phyloP scores from a whole-genome alignment of 2,329 filamentous ascomycete species.

The Hymenoscyphus repandus region DNA sequence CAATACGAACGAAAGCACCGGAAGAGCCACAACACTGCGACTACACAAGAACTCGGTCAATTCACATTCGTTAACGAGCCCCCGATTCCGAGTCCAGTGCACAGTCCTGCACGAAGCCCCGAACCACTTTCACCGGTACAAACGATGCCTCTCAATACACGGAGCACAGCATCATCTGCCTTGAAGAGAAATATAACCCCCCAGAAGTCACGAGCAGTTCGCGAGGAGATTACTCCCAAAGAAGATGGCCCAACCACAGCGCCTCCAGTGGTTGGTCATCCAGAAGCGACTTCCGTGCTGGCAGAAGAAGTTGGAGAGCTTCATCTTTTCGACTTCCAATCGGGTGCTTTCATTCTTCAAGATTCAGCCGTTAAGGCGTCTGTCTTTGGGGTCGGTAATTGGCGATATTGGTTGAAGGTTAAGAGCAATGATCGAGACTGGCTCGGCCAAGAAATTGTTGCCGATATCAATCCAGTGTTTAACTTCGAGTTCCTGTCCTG shows the following conservation, averaged over 20 bases:
- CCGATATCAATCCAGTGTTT: conserved; percentile 96
- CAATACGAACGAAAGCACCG: conserved; percentile 97
- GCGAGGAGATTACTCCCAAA: conserved; percentile 26
- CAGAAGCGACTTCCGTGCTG: conserved; percentile 67
- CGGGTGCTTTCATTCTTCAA: conserved; percentile 78
- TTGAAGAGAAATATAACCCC: conserved; percentile 37
- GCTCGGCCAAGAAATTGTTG: conserved; percentile 78
- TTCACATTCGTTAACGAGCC: conserved; percentile 71
- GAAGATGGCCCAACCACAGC: conserved; percentile 50
- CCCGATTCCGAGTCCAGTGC: conserved; percentile 48
- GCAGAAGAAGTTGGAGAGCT: conserved; percentile 75
- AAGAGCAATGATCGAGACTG: conserved; percentile 70
- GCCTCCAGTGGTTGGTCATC: conserved; percentile 54
- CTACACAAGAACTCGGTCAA: conserved; percentile 71
- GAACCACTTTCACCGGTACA: conserved; percentile 31
- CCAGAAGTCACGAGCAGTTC: conserved; percentile 11
- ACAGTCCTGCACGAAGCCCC: conserved; percentile 53
- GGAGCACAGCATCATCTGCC: conserved; percentile 39
- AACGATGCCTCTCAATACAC: conserved; percentile 19
- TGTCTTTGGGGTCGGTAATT: conserved; percentile 73
- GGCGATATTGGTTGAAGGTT: conserved; percentile 95
- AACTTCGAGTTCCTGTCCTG: conserved; percentile 99
- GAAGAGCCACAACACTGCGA: conserved; percentile 72
- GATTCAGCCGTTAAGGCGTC: conserved; percentile 69
- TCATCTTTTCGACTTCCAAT: conserved; percentile 87